Base-by-base conservation (phyloP, 306 rosid species). In the Corylus heterophylla region DNA sequence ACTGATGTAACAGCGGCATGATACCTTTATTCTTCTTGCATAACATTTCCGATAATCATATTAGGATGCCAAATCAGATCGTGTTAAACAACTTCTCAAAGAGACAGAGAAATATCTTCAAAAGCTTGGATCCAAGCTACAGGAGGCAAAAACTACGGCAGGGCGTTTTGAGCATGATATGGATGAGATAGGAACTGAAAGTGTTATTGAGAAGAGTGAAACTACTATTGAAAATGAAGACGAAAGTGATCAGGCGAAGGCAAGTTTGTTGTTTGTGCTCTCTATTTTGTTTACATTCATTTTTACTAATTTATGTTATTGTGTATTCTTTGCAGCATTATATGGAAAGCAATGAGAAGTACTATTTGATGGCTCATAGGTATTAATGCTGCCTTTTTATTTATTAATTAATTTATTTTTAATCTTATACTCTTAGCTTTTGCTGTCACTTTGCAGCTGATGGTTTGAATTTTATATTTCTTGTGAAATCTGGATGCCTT, bases 281-380 rank as follows among this genome's bases (percentile, higher is more conserved):
- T 85, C 75, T 74, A 39, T 64, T 73, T 31, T 29, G 54, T 61
- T 73, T 64, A 55, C 29, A 2, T 58, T 78, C 27, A 44, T 58
- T 70, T n/a, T 75, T 16, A 47, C 79, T 84, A 48, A 87, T 83
- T 68, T 59, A 22, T 67, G 73, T 42, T 78, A 22, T 80, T 79
- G 72, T 35, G 13, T 71, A 54, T 90, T 74, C 72, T 76, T 75
- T 79, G 69, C 98, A 96, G 99, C 99, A 96, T 88, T 96, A 96
- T 82, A 52, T 89, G 96, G 99, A 93, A 84, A 96, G 99, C 90
- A 96, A 96, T 78, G 99, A 96, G 87, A 96, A 96, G 87, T 93
- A 96, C 90, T 96, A 96, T 85, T 39, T 87, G 96, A 96, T 96
- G 99, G 99, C 99, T 71, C 99, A 96, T 88, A 93, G 98, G 99